Base-by-base conservation (phyloP, 1,284 basidiomycete genomes). In the Coniferiporia sulphurascens region DNA sequence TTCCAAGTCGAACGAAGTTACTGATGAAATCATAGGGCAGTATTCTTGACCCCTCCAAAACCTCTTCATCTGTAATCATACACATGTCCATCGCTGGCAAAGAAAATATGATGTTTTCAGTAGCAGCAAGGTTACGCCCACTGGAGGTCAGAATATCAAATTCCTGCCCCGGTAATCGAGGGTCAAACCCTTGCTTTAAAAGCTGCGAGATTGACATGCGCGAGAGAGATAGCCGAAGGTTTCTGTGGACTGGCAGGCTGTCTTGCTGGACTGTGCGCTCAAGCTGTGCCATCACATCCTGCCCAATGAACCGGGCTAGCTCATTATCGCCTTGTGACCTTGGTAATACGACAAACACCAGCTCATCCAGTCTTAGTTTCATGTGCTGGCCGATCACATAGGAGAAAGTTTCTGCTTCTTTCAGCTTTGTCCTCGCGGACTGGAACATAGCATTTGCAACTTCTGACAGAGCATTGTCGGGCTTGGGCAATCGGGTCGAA, bases 391-490 rank as follows among this genome's bases (percentile, higher is more conserved):
- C 76, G 60, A 92, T 82, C 27, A 80, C 72, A 65, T 86, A 85
- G 4, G 80, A 79, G 9, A 88, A 72, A 9, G 75, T 71, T 54
- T 85, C 87, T 15, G 79, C 76, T 71, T 89, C 87, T 64, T 82
- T 83, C 68, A 88, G 79, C 48, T 82, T 81, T 54, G 76, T 82
- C 55, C 84, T 77, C 27, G 91, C 89, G 0, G 89, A 87, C 56
- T 84, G 79, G 38, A 94, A 72, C 81, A 94, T 90, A 13, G 89
- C 90, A 57, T 89, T 85, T 0, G 92, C 90, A 38, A 94, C 88
- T 8, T 89, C 84, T 1, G 91, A 91, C 3, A 93, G 77, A 4
- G 90, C 81, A 68, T 89, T 89, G 63, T 86, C 85, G 4, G 88
- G 87, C 66, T 82, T 85, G 4, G 87, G 83, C 6, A 78, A 74